These are phyloP conservation scores for Lactifluus volemus DNA, from an alignment of 768 basidiomycete species.

Conservation along the genomic window DNA sequence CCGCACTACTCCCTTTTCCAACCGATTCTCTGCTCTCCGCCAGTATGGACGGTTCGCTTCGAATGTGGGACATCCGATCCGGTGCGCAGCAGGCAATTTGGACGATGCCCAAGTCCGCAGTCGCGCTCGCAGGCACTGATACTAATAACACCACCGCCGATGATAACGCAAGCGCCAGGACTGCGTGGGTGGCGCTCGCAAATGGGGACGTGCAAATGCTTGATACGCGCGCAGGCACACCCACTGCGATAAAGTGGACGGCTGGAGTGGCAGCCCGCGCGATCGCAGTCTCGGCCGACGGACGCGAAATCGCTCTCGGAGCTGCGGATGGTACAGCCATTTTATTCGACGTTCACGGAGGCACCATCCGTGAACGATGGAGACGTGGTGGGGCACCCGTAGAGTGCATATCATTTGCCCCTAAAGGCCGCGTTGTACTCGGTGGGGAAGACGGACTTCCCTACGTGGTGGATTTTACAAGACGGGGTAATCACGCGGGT, in stretches of 20 bases:
- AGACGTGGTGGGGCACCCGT: constrained; percentile 9
- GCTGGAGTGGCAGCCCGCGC: constrained; percentile 6
- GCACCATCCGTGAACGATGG: constrained; percentile 9
- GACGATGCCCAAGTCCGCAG: constrained; percentile 3
- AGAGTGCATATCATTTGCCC: constrained; percentile 5
- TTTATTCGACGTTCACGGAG: constrained; percentile 12
- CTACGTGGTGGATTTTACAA: constrained; percentile 9
- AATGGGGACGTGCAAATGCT: constrained; percentile 7
- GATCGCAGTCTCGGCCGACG: constrained; percentile 5
- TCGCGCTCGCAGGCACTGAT: neutral
- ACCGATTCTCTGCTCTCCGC: constrained; percentile 12
- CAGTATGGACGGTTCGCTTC: constrained; percentile 14
- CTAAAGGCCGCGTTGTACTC: constrained; percentile 7
- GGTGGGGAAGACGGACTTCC: constrained; percentile 20
- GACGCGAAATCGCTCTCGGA: constrained; percentile 9
- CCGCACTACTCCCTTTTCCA: constrained; percentile 7
- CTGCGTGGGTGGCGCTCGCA: constrained; percentile 12
- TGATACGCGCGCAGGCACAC: constrained; percentile 9
- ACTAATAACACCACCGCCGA: neutral
- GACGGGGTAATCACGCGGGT: neutral
- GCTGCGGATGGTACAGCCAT: constrained; percentile 5
- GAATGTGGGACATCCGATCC: constrained; percentile 16
- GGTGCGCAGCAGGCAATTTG: constrained; percentile 7
- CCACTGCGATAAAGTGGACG: neutral
- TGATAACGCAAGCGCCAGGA: too few relatives aligned